Evolutionary conservation across 345 rosid genomes (phyloP).

Genomic region (Euphorbia tirucalli): DNA sequence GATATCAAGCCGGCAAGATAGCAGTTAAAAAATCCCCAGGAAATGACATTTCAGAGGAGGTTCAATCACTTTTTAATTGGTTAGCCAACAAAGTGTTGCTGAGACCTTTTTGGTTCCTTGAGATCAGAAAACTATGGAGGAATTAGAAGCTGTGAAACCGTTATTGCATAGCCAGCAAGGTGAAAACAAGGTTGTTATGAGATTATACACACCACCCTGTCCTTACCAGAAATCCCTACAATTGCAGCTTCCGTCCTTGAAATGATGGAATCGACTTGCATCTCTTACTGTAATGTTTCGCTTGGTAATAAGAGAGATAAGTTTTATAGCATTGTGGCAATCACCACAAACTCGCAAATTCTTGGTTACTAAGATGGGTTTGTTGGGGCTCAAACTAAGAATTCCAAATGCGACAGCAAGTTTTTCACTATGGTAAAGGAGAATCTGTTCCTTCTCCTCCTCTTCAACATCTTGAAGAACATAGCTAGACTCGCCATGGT

Average conservation of each 20-base stretch:
- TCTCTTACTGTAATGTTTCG: slow-evolving; percentile 33
- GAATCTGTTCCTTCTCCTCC: slow-evolving; percentile 33
- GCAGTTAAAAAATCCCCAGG: neutral
- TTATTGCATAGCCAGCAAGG: no score
- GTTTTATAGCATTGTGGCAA: slow-evolving; percentile 33
- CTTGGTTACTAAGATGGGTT: slow-evolving; percentile 24
- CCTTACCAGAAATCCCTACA: slow-evolving; percentile 32
- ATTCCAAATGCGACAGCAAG: slow-evolving; percentile 36
- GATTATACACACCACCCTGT: no score
- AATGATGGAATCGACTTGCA: slow-evolving; percentile 34
- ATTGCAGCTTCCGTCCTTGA: slow-evolving; percentile 30
- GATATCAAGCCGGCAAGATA: neutral
- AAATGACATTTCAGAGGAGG: neutral
- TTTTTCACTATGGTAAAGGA: slow-evolving; percentile 34
- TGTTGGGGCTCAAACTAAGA: slow-evolving; percentile 15
- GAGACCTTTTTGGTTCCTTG: neutral
- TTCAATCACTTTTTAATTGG: neutral
- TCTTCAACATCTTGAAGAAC: slow-evolving; percentile 37
- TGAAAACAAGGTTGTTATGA: no score
- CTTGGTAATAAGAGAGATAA: slow-evolving; percentile 43
- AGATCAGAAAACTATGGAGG: no score
- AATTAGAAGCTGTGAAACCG: no score
- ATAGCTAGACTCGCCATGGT: slow-evolving; percentile 25
- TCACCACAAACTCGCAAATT: slow-evolving; percentile 25
- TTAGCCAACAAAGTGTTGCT: neutral